Conservation (phyloP, 345 rosid species). For the Citrus trifoliata region DNA sequence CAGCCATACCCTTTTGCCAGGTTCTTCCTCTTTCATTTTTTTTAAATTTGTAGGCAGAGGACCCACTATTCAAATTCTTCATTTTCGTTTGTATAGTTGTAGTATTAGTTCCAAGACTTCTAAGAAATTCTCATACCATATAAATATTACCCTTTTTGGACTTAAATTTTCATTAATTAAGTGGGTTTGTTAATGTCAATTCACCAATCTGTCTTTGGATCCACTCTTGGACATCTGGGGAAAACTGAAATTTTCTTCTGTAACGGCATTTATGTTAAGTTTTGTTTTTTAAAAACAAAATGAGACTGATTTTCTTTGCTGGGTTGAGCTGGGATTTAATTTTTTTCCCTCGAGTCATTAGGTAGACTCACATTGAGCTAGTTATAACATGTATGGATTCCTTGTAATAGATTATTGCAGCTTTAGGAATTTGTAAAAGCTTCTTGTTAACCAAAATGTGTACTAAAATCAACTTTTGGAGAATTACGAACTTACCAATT, state of each 20-base stretch:
- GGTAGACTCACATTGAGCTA: neutral
- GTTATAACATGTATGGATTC: neutral
- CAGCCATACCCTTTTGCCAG: neutral
- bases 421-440: neutral
- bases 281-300: neutral
- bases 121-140: neutral
- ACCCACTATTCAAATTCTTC: neutral
- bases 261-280: neutral
- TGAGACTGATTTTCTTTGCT: neutral
- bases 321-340: neutral
- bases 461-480: neutral
- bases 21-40: neutral
- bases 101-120: neutral
- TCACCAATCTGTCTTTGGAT: neutral
- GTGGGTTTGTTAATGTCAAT: neutral
- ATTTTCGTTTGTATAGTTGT: neutral
- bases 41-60: neutral
- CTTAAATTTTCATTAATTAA: conserved; percentile 5
- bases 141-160: neutral
- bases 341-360: neutral
- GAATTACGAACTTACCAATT: conserved; percentile 3
- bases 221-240: neutral
- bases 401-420: neutral
- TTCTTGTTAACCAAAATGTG: neutral
- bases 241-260: neutral